These are phyloP conservation scores for Populus alba DNA, from an alignment of 345 rosid genomes.

Conservation along the genomic window DNA sequence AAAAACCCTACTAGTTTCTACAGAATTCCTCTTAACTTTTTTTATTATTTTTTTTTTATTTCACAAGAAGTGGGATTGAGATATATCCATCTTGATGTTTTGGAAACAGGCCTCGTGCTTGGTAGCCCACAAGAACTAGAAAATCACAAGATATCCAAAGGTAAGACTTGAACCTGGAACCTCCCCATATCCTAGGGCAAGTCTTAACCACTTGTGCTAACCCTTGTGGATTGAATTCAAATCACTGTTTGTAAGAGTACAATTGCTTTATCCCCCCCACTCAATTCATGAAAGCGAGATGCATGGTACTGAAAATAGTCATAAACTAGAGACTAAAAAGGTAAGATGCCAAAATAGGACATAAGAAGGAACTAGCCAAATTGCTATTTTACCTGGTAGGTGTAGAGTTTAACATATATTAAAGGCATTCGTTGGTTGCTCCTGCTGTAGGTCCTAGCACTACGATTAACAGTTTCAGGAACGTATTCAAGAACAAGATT, in stretches of 20 bases:
- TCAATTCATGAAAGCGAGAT: background rate
- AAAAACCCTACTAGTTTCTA: background rate
- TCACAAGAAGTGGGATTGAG: background rate
- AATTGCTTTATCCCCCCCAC: background rate
- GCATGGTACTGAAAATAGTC: background rate
- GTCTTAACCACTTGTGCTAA: background rate
- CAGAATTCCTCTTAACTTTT: background rate
- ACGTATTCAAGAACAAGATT: conserved; percentile 97
- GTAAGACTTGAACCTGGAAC: background rate
- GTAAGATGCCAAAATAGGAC: background rate
- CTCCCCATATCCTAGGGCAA: background rate
- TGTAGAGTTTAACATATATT: conserved; percentile 88
- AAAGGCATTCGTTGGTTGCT: conserved; percentile 83
- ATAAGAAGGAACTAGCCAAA: conserved; percentile 2
- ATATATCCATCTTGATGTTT: background rate
- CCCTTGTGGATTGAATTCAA: background rate
- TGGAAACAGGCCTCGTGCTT: background rate
- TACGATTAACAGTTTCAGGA: conserved; percentile 82
- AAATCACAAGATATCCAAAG: background rate
- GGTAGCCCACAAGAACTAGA: background rate
- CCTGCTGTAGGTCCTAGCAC: conserved; percentile 76
- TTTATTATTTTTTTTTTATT: background rate
- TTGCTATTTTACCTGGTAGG: conserved; percentile 64
- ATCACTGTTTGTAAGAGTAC: background rate
- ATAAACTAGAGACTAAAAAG: background rate